Evolutionary conservation across 495 filamentous ascomycete species (phyloP).

Genomic region (Penicillium soppii): DNA sequence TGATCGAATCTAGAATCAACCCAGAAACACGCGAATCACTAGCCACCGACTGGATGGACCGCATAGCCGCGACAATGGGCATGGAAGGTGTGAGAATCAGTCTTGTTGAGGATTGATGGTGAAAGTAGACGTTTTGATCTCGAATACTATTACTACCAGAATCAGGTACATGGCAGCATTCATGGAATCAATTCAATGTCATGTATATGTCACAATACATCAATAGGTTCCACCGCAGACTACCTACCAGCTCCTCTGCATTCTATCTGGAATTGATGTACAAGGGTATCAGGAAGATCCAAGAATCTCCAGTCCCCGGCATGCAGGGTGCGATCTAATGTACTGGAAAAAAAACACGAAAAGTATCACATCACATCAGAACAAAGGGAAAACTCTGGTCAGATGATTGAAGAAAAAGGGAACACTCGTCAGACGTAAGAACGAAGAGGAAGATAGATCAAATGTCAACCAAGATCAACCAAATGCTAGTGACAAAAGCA

Average conservation of each 20-base stretch:
- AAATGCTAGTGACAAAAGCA: slow-evolving; percentile 24
- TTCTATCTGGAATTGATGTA: slow-evolving; percentile 35
- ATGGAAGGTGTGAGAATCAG: too few species aligned
- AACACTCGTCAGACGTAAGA: slow-evolving; percentile 25
- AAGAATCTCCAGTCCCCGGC: slow-evolving; percentile 18
- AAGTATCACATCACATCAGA: slow-evolving; percentile 10
- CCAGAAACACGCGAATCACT: too few species aligned
- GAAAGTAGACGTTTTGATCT: too few species aligned
- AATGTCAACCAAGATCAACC: slow-evolving; percentile 12
- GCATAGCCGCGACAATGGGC: too few species aligned
- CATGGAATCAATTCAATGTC: neutral
- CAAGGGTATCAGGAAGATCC: slow-evolving; percentile 30
- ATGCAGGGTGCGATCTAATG: slow-evolving; percentile 29
- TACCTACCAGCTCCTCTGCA: slow-evolving; percentile 22
- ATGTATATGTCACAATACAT: slow-evolving; percentile 12
- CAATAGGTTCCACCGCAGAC: slow-evolving; percentile 13
- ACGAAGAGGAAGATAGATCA: slow-evolving; percentile 14
- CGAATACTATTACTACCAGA: too few species aligned
- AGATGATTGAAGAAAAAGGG: slow-evolving; percentile 10
- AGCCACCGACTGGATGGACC: too few species aligned
- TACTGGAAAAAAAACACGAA: slow-evolving; percentile 18
- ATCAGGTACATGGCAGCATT: neutral
- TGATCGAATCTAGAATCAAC: too few species aligned
- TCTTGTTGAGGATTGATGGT: too few species aligned
- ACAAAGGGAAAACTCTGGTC: slow-evolving; percentile 1